Evolutionary conservation across 331 rosid genomes (phyloP), one percentile per base, ranked within the genome.

Genomic region (Acacia pycnantha): DNA sequence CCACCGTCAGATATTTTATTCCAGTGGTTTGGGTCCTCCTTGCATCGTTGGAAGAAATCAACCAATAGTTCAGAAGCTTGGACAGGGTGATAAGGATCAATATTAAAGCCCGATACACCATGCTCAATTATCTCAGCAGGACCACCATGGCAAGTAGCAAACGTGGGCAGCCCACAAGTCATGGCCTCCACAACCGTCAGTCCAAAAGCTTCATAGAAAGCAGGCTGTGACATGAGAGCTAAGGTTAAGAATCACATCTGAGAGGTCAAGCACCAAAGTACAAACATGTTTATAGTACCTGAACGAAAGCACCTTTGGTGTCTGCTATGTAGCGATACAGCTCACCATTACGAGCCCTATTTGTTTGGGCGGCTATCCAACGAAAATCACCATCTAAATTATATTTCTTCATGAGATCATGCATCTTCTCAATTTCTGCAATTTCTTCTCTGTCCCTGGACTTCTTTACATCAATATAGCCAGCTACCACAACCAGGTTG

Each of bases 181-280:
- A 94, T 91, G 70, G 93, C 90, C 92, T 91, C 98, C 82, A 94
- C 96, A 65, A 94, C 98, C 29, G 98, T 94, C 51, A 94, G 96
- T 51, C 98, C 98, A 78, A 94, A 94, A 18, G 98, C 98, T 88
- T 94, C 98, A 79, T 94, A 92, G 67, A 94, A 82, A 33, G 96
- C 98, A 81, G 98, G 98, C 97, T 91, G 93, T 85, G 68, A 81
- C 43, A 69, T 50, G 31, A 77, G 15, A 58, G 35, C 40, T 18
- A 13, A n/a, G 51, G 72, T 82, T 69, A 81, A 81, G 54, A 40
- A 77, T 31, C 53, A 61, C 11, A 65, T 61, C 43, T 8, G 22
- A 21, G 27, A 13, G 53, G 11, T 79, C 67, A 11, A 69, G 29
- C 50, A 76, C 5, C 48, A 22, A 41, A 54, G 86, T 21, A 58